Conservation (phyloP, 257 asterid genomes). For the Capsicum rhomboideum region DNA sequence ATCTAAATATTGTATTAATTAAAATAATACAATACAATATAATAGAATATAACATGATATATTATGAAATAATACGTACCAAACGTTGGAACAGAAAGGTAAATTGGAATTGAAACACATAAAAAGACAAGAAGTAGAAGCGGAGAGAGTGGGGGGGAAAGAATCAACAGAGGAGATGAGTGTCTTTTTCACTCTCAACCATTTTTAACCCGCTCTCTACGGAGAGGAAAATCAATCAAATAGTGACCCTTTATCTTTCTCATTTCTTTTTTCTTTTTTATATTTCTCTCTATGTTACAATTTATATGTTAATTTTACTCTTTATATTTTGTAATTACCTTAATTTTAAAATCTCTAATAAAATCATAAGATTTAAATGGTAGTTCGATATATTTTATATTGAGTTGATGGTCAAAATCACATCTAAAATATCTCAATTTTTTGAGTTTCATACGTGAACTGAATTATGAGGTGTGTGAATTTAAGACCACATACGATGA, state of each 20-base stretch:
- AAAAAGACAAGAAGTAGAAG: conserved; percentile 1
- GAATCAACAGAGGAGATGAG: conserved; percentile 26
- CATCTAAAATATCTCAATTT: too few relatives aligned
- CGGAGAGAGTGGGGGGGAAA: conserved; percentile 75
- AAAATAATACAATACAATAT: too few relatives aligned
- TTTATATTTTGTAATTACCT: neutral
- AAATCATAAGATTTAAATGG: neutral
- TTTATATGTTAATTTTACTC: neutral
- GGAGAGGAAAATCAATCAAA: conserved; percentile 56
- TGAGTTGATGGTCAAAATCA: too few relatives aligned
- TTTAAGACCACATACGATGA: too few relatives aligned
- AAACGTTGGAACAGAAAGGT: too few relatives aligned
- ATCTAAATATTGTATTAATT: too few relatives aligned
- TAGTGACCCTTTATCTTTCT: conserved; percentile 37
- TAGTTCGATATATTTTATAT: too few relatives aligned
- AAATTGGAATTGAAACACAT: neutral
- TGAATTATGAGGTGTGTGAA: too few relatives aligned
- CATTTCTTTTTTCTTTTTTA: neutral
- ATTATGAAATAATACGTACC: too few relatives aligned
- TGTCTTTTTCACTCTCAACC: conserved; percentile 42
- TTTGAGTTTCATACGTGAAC: too few relatives aligned
- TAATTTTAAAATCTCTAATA: neutral
- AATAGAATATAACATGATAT: too few relatives aligned
- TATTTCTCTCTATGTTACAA: neutral
- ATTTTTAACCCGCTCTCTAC: conserved; percentile 79